Conservation (phyloP, 73 alveolate genomes). For the Symbiodinium pilosum region DNA sequence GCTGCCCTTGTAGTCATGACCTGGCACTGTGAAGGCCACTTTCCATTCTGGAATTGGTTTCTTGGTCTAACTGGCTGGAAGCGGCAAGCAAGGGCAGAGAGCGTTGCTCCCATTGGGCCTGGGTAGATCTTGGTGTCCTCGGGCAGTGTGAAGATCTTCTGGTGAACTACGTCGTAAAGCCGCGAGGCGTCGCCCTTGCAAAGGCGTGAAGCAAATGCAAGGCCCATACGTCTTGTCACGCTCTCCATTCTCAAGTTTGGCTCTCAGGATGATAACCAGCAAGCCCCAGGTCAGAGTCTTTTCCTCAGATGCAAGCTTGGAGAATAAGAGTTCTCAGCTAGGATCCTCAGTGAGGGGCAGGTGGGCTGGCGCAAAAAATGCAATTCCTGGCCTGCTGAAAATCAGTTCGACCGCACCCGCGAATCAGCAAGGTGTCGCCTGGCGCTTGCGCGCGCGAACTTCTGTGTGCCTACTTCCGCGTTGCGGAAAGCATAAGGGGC, state of each 20-base stretch:
- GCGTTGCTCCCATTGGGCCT: too few species aligned
- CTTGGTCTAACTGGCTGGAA: too few species aligned
- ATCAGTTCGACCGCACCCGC: constrained; percentile 91
- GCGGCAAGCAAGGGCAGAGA: too few species aligned
- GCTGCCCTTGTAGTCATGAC: constrained; percentile 87
- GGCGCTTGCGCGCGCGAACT: neutral
- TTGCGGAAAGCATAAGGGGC: neutral
- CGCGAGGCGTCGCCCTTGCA: constrained; percentile 48
- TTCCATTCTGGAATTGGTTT: too few species aligned
- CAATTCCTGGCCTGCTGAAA: constrained; percentile 37
- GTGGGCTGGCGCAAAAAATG: neutral
- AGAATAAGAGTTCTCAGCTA: too few species aligned
- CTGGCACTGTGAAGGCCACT: neutral
- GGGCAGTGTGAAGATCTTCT: constrained; percentile 85
- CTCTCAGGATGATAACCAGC: too few species aligned
- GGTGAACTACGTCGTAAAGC: constrained; percentile 35
- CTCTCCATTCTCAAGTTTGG: too few species aligned
- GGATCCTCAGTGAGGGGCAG: neutral
- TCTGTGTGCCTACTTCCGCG: neutral
- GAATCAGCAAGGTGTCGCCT: constrained; percentile 86
- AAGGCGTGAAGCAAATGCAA: too few species aligned
- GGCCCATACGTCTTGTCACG: too few species aligned
- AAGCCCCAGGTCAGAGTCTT: neutral
- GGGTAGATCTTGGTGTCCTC: constrained; percentile 81
- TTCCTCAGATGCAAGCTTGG: neutral